A percentile compares a stretch with the other conserved stretches of the same genome.
Evolutionary conservation across 129 eudicot species (phyloP).

Genomic region (Lactuca sativa): DNA sequence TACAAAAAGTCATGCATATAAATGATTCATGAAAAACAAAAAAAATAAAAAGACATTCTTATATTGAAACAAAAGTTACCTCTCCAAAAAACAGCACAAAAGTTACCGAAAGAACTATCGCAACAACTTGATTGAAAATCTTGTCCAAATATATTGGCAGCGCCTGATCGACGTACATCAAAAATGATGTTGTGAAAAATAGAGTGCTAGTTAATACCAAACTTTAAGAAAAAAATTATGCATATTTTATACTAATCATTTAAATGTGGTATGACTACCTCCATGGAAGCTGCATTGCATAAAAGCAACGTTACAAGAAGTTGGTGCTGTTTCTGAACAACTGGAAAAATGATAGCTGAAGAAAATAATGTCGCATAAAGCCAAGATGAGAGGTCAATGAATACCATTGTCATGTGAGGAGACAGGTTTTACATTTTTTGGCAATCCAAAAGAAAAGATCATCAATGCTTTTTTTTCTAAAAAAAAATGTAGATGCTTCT

Average conservation of each 20-base stretch:
- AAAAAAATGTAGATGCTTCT: not conserved
- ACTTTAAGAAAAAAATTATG: too few relatives aligned
- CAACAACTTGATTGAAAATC: constrained; percentile 84
- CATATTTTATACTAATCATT: too few relatives aligned
- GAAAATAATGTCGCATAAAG: constrained; percentile 24
- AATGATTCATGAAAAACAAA: not conserved
- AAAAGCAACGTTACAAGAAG: constrained; percentile 96
- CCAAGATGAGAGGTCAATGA: constrained; percentile 8
- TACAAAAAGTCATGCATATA: constrained; percentile 13
- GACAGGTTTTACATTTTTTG: not conserved
- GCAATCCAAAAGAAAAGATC: not conserved
- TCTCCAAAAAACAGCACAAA: constrained; percentile 92
- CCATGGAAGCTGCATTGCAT: constrained; percentile 98
- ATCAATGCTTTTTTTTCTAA: not conserved
- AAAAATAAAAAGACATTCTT: not conserved
- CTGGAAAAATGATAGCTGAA: constrained; percentile 86
- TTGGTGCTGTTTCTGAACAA: constrained; percentile 96
- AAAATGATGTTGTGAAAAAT: not conserved
- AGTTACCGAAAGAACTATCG: constrained; percentile 86
- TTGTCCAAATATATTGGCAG: constrained; percentile 90
- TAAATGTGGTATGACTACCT: constrained; percentile 45
- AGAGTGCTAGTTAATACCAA: not conserved
- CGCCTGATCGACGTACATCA: constrained; percentile 52
- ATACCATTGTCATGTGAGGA: constrained; percentile 3
- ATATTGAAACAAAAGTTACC: constrained; percentile 39